phyloP scores from a whole-genome alignment of 1,284 basidiomycete species.

The Ustilago trichophora region DNA sequence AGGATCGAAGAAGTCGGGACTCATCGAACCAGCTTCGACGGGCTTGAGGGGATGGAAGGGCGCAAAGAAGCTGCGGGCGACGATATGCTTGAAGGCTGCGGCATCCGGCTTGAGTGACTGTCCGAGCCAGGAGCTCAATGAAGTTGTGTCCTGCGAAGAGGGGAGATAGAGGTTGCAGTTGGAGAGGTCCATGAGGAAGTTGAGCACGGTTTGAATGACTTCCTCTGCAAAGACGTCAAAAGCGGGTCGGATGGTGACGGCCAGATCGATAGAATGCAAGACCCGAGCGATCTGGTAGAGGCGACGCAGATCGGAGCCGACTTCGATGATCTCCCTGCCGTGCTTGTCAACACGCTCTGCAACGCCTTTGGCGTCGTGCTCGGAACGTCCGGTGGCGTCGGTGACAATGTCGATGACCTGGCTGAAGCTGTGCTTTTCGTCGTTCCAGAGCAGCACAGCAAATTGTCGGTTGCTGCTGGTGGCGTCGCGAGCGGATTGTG shows the following conservation, averaged over 20 bases:
- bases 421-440: constrained; percentile 94
- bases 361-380: constrained; percentile 71
- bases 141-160: constrained; percentile 4
- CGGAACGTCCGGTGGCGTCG: constrained; percentile 52
- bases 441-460: constrained; percentile 92
- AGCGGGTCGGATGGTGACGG: constrained; percentile 86
- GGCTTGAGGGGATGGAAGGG: constrained; percentile 47
- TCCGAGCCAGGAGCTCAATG: constrained; percentile 15
- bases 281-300: constrained; percentile 82
- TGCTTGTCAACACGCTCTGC: constrained; percentile 78
- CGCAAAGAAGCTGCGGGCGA: constrained; percentile 47
- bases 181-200: constrained; percentile 59
- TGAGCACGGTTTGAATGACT: constrained; percentile 71
- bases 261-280: constrained; percentile 87
- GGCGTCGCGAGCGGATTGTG: constrained; percentile 3
- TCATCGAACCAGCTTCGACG: constrained; percentile 48
- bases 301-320: constrained; percentile 75
- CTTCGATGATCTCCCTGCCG: constrained; percentile 86
- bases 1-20: constrained; percentile 56
- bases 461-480: constrained; percentile 69
- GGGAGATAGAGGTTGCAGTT: constrained; percentile 54
- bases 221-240: constrained; percentile 91
- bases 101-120: constrained; percentile 45
- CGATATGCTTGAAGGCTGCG: constrained; percentile 51
- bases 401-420: constrained; percentile 78